Base-by-base conservation (phyloP, 148 eudicot genomes). In the Linanthus parryae region DNA sequence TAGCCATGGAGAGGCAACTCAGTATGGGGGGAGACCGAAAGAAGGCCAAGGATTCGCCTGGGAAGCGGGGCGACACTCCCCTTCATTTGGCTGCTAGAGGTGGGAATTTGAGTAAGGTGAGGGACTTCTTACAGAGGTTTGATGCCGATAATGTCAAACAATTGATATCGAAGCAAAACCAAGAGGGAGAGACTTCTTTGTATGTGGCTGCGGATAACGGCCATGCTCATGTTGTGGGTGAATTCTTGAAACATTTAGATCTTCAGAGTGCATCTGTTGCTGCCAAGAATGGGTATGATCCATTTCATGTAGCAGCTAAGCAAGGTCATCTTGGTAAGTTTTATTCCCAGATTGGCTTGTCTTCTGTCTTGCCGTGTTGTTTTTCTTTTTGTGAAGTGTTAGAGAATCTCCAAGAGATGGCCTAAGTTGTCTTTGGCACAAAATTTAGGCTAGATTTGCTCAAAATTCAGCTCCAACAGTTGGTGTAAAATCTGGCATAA, bases 301-400 rank as follows among this genome's bases (percentile, higher is more conserved):
- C 99, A 2, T 82, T 88, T 72, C 99, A 92, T 64, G 69, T 92
- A 50, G 94, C 96, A 52, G 88, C 96, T 8, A 79, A 82, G 69
- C 84, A 80, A 61, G 99, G 99, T 42, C 91, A 92, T 78, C 58
- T 82, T 62, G 99, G 99, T 92, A 71, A 73, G 72, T 46, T 39
- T 52, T 64, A n/a, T n/a, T n/a, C n/a, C n/a, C n/a, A n/a, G n/a
- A n/a, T n/a, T n/a, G n/a, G n/a, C n/a, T n/a, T n/a, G n/a, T n/a
- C n/a, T 48, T 25, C 23, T 57, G 28, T 65, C 35, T 4, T 46
- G 18, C 2, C 44, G 56, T 45, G 11, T 15, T 13, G 8, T 26
- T 2, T 48, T 6, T 48, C 1, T 48, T 14, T 16, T 48, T 29
- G 22, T 10, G n/a, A 8, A 31, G 1, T 3, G 3, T 5, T 48